These are phyloP conservation scores for Alternaria burnsii DNA, from an alignment of 2,329 filamentous ascomycete genomes.

Conservation along the genomic window DNA sequence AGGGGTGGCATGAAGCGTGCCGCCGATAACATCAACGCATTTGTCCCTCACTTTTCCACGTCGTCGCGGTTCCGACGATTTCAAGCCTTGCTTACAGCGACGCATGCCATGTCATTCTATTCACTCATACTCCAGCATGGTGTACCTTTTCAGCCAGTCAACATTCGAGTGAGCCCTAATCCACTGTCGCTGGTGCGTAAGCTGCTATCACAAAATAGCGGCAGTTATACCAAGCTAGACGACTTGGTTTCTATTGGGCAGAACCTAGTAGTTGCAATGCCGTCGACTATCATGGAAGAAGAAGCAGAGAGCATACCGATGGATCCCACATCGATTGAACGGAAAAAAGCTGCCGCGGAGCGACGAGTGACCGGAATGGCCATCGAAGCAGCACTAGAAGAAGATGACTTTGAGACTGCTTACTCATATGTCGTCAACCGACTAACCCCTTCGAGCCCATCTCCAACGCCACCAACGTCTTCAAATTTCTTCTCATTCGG, in stretches of 20 bases:
- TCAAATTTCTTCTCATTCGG: constrained; percentile 38
- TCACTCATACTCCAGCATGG: constrained; percentile 80
- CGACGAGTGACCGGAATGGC: constrained; percentile 81
- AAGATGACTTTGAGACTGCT: constrained; percentile 85
- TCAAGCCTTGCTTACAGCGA: constrained; percentile 73
- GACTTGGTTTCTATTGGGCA: constrained; percentile 74
- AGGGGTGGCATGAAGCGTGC: constrained; percentile 81
- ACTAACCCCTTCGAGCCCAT: constrained; percentile 56
- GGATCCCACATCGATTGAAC: constrained; percentile 33
- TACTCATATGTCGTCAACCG: constrained; percentile 83
- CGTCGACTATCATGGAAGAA: constrained; percentile 44
- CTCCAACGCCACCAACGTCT: constrained; percentile 33
- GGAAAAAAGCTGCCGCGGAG: constrained; percentile 59
- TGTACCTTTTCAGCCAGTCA: constrained; percentile 80
- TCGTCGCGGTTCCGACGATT: constrained; percentile 64
- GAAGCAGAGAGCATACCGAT: constrained; percentile 60
- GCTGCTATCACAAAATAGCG: constrained; percentile 77
- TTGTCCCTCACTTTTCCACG: constrained; percentile 65
- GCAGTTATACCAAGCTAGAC: constrained; percentile 77
- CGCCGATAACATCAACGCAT: constrained; percentile 66
- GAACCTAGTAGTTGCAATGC: constrained; percentile 64
- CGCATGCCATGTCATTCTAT: constrained; percentile 78
- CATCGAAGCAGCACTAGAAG: constrained; percentile 76
- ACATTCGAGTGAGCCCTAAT: constrained; percentile 78
- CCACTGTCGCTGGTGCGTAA: constrained; percentile 76